Evolutionary conservation across 148 eudicot genomes (phyloP).

Genomic region (Rheum nobile): DNA sequence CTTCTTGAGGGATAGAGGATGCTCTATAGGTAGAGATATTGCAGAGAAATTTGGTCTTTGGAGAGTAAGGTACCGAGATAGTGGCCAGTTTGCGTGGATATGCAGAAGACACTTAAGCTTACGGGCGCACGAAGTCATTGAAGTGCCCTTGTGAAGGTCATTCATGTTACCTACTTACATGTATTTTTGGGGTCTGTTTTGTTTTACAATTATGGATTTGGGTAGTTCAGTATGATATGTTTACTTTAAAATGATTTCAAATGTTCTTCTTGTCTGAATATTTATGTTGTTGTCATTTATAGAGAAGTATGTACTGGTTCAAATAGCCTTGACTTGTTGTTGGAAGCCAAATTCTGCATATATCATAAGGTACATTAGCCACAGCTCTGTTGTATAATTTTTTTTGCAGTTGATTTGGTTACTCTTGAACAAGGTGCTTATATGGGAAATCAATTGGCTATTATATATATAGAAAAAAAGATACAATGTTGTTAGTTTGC

Average conservation of each 20-base stretch:
- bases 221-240: background rate
- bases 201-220: background rate
- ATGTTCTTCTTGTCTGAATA: background rate
- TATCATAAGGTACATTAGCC: too few species aligned
- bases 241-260: too few species aligned
- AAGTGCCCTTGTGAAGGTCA: slow-evolving; percentile 53
- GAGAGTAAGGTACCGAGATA: slow-evolving; percentile 79
- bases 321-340: background rate
- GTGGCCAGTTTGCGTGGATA: slow-evolving; percentile 88
- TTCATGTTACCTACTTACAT: background rate
- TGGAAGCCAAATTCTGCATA: background rate
- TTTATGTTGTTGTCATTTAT: background rate
- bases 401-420: too few species aligned
- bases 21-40: slow-evolving; percentile 73
- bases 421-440: too few species aligned
- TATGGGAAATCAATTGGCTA: too few species aligned
- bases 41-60: slow-evolving; percentile 92
- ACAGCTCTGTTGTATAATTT: too few species aligned
- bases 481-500: background rate
- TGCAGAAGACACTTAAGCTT: slow-evolving; percentile 69
- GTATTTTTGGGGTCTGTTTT: background rate
- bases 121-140: slow-evolving; percentile 55
- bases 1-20: slow-evolving; percentile 61
- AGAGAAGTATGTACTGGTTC: background rate
- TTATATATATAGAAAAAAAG: background rate